Base-by-base conservation (phyloP, 768 basidiomycete species). In the Boletales sp. region DNA sequence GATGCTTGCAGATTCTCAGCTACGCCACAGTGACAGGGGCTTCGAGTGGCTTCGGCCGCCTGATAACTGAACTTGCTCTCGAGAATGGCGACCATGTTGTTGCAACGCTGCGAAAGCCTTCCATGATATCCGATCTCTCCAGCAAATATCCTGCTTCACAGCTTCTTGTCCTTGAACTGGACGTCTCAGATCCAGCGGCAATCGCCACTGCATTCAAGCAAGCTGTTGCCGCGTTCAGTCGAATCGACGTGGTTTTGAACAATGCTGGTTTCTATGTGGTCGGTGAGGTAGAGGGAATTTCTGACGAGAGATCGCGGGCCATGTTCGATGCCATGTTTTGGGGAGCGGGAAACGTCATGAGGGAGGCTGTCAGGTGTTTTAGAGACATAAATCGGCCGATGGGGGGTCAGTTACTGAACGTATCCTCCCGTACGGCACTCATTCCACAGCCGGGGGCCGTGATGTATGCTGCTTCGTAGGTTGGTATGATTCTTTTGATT, bases 261-360 rank as follows among this genome's bases (percentile, higher is more conserved):
- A 80, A 79, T 45, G 75, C 76, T 44, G 65, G 57, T 42, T 68
- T 60, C 49, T 63, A 45, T 2, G 56, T 67, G 4, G 46, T 70
- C 17, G 66, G 57, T 3, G 75, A 94, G 87, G 69, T 93, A 86
- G 30, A 95, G 72, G 14, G 86, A 84, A 62, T 93, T 84, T 2
- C 93, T 89, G 50, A 94, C 86, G 47, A 90, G 78, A 48, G 90
- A 70, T 38, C 90, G 77, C n/a, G 93, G 90, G 56, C 54, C 27
- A 48, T 69, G 59, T 75, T 78, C 49, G 75, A 75, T 3, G n/a
- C n/a, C n/a, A n/a, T n/a, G n/a, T n/a, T n/a, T n/a, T n/a, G n/a
- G n/a, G n/a, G n/a, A n/a, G n/a, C n/a, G n/a, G n/a, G n/a, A n/a
- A n/a, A n/a, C n/a, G n/a, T n/a, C n/a, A n/a, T n/a, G n/a, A n/a